Evolutionary conservation across 208 protist genomes (phyloP).

Genomic region (Trypanosomatidae sp.): DNA sequence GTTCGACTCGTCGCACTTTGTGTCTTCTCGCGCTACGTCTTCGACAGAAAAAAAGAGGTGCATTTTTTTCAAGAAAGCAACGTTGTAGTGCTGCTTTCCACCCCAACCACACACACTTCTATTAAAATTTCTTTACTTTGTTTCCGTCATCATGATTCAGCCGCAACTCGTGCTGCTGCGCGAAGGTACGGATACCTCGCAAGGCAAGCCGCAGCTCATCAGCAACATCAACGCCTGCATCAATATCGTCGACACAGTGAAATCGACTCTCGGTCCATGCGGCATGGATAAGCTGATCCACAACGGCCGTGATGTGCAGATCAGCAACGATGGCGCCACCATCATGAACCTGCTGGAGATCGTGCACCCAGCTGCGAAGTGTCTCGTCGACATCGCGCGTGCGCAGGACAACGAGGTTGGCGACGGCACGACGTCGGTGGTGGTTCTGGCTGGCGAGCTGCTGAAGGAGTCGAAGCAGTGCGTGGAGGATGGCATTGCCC

Average conservation of each 20-base stretch:
- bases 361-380: conserved; percentile 99
- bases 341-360: conserved; percentile 99
- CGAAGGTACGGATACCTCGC: conserved; percentile 99
- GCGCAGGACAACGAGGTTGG: conserved; percentile 98
- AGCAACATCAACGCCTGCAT: conserved; percentile 99
- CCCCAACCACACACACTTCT: background rate
- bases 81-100: background rate
- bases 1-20: too few relatives aligned
- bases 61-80: too few relatives aligned
- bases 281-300: conserved; percentile 99
- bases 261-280: conserved; percentile 97
- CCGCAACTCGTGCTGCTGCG: conserved; percentile 99
- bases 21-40: too few relatives aligned
- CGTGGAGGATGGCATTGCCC: conserved; percentile 99
- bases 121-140: conserved; percentile 9
- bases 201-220: conserved; percentile 99
- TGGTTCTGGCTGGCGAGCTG: conserved; percentile 98
- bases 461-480: conserved; percentile 98
- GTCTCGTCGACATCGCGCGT: conserved; percentile 99
- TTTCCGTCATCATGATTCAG: conserved; percentile 77
- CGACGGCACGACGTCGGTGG: conserved; percentile 99
- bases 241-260: conserved; percentile 93
- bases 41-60: too few relatives aligned
- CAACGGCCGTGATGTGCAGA: conserved; percentile 94
- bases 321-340: conserved; percentile 99